A percentile compares a stretch with the other conserved stretches of the same genome.
Evolutionary conservation across 345 rosid species (phyloP).

Genomic region (Melaleuca quinquenervia): DNA sequence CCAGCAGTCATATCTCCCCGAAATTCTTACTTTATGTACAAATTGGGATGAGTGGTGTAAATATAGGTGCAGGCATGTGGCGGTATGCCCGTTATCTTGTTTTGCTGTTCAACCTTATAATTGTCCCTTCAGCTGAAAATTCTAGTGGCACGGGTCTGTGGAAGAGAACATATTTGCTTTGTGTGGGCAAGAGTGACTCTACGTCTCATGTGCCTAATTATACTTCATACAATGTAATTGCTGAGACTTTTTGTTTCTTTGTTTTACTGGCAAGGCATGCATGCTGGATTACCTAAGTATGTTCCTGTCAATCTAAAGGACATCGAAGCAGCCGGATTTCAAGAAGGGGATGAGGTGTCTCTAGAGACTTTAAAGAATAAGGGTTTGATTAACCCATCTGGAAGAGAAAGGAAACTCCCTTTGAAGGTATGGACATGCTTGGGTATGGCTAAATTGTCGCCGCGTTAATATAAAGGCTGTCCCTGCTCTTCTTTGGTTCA

Average conservation of each 20-base stretch:
- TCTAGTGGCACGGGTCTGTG: neutral
- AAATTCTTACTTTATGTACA: neutral
- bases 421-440: slow-evolving; percentile 41
- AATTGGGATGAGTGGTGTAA: neutral
- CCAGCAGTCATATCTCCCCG: neutral
- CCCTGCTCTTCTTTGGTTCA: neutral
- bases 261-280: slow-evolving; percentile 61
- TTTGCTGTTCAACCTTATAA: neutral
- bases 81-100: neutral
- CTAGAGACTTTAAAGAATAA: slow-evolving; percentile 60
- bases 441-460: neutral
- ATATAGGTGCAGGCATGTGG: neutral
- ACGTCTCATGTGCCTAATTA: neutral
- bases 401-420: slow-evolving; percentile 91
- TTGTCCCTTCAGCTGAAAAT: neutral
- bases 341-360: slow-evolving; percentile 86
- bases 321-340: slow-evolving; percentile 69
- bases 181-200: neutral
- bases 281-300: slow-evolving; percentile 66
- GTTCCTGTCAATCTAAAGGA: slow-evolving; percentile 75
- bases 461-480: neutral
- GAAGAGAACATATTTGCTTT: neutral
- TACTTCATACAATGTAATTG: neutral
- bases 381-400: slow-evolving; percentile 88
- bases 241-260: neutral